phyloP scores from a whole-genome alignment of 2,329 filamentous ascomycete species.

The Chaetomiaceae sp. region DNA sequence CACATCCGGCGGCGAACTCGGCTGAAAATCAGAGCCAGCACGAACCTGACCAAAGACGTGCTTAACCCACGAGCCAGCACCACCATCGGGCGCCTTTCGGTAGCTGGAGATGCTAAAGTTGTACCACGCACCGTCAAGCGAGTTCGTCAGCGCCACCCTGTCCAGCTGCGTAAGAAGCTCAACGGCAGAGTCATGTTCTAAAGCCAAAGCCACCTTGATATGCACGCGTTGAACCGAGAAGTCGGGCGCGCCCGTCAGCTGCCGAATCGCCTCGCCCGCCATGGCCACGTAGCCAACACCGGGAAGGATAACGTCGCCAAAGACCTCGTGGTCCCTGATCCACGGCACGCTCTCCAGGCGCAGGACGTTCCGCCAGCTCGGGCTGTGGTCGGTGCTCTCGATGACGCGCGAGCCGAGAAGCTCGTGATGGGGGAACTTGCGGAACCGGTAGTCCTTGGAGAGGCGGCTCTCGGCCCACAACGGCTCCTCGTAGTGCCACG shows the following conservation, averaged over 20 bases:
- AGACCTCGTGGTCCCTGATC: slow-evolving; percentile 40
- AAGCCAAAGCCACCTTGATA: too few relatives aligned
- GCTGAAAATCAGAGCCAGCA: too few relatives aligned
- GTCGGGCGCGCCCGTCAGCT: slow-evolving; percentile 16
- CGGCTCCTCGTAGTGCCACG: slow-evolving; percentile 33
- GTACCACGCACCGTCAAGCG: slow-evolving; percentile 5
- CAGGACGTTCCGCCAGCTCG: slow-evolving; percentile 43
- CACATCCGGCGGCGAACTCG: too few relatives aligned
- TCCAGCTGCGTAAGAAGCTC: slow-evolving; percentile 10
- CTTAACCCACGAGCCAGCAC: slow-evolving; percentile 14
- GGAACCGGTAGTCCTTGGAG: neutral
- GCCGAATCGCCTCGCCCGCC: slow-evolving; percentile 35
- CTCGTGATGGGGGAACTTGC: slow-evolving; percentile 20
- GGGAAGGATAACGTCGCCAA: slow-evolving; percentile 31
- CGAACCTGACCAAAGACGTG: too few relatives aligned
- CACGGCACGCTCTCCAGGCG: slow-evolving; percentile 39
- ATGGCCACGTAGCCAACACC: slow-evolving; percentile 35
- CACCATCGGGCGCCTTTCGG: too few relatives aligned
- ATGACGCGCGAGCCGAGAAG: slow-evolving; percentile 27
- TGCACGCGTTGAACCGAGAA: too few relatives aligned
- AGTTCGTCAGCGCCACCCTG: neutral
- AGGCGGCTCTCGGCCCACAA: slow-evolving; percentile 28
- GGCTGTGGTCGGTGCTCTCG: slow-evolving; percentile 29
- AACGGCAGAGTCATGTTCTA: too few relatives aligned
- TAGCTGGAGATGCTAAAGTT: slow-evolving; percentile 12